phyloP scores from a whole-genome alignment of 345 rosid genomes.

The Ceriops decandra region DNA sequence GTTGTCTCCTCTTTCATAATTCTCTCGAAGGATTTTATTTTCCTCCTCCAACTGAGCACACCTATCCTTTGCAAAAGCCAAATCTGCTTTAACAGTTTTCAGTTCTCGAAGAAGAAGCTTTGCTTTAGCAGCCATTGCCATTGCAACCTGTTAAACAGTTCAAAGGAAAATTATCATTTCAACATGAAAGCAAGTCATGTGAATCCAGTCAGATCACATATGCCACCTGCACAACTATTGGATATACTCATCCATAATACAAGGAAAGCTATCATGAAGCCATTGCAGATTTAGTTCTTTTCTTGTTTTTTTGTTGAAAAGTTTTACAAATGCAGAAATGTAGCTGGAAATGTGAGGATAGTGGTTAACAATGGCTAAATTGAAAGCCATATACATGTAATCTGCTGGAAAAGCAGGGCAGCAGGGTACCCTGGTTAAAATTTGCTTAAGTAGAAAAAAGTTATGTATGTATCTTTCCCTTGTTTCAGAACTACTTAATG shows the following conservation, averaged over 20 bases:
- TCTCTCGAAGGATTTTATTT: conserved; percentile 31
- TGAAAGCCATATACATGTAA: neutral
- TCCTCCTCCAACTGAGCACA: conserved; percentile 38
- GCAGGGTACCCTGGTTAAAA: neutral
- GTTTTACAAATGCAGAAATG: neutral
- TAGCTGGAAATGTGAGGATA: neutral
- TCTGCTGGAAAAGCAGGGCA: neutral
- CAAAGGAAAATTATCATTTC: conserved; percentile 19
- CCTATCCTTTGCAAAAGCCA: conserved; percentile 36
- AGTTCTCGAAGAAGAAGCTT: conserved; percentile 35
- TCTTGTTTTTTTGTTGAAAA: neutral
- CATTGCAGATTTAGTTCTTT: neutral
- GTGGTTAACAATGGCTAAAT: neutral
- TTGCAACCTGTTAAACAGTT: conserved; percentile 40
- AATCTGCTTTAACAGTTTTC: conserved; percentile 37
- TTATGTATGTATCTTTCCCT: neutral
- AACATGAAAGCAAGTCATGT: conserved; percentile 3
- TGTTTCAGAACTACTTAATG: neutral
- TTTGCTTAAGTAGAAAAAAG: neutral
- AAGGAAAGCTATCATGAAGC: neutral
- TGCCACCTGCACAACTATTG: neutral
- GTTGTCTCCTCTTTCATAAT: conserved; percentile 24
- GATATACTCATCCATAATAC: neutral
- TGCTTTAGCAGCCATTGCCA: conserved; percentile 42
- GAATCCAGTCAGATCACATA: neutral